These are phyloP conservation scores for Tremellales sp. DNA, from an alignment of 1,284 basidiomycete genomes.

Conservation along the genomic window DNA sequence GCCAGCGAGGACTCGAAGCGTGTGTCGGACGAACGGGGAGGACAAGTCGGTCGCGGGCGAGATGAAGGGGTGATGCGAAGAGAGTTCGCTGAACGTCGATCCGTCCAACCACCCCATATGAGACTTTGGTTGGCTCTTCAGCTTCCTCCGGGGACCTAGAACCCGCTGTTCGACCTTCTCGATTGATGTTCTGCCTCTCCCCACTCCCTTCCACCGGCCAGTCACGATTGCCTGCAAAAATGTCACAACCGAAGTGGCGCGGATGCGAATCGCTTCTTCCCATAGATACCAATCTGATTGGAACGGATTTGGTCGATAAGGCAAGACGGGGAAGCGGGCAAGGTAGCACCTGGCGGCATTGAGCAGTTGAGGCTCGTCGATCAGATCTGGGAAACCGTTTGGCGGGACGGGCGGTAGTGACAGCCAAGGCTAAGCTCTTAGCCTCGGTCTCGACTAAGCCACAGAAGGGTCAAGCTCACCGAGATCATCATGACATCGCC, in stretches of 20 bases:
- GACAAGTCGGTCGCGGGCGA: constrained; percentile 9
- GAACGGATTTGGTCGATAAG: constrained; percentile 12
- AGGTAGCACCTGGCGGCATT: constrained; percentile 20
- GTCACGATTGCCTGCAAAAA: no score
- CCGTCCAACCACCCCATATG: constrained; percentile 6
- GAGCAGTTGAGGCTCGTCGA: constrained; percentile 11
- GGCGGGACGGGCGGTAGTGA: constrained; percentile 8
- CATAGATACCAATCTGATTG: constrained; percentile 1
- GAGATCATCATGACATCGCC: constrained; percentile 55
- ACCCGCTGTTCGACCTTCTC: neutral
- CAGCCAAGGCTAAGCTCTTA: constrained; percentile 14
- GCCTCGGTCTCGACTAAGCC: neutral
- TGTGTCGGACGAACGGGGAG: constrained; percentile 6
- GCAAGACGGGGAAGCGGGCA: constrained; percentile 13
- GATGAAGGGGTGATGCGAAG: constrained; percentile 17
- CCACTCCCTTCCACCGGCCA: no score
- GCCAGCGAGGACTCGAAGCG: constrained; percentile 1
- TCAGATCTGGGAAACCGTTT: constrained; percentile 9
- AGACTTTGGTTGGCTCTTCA: neutral
- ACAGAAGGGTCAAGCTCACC: neutral
- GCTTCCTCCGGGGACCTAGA: neutral
- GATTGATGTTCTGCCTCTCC: no score
- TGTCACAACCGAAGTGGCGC: no score
- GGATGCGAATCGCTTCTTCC: neutral
- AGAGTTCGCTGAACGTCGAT: constrained; percentile 4